Base-by-base conservation (phyloP, 805 yeast species). In the Monosporozyma unispora region DNA sequence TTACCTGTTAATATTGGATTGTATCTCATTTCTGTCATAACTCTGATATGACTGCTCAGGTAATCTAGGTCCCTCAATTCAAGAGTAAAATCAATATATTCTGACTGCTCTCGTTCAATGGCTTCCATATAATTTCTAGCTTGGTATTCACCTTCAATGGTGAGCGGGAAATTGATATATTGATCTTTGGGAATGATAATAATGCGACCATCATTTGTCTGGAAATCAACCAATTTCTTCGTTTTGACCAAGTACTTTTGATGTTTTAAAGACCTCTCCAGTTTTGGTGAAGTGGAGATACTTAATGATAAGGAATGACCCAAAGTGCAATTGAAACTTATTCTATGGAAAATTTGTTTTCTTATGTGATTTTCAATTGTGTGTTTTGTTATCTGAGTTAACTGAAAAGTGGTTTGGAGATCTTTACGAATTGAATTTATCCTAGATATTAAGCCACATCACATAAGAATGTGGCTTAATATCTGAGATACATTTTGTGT, bases 361-460 rank as follows among this genome's bases (percentile, higher is more conserved):
- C 55, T 50, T 14, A 52, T 27, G 2, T 57, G 57, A 46, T 57
- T 57, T 40, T 54, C 49, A 6, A 54, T 59, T 23, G 58, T 50
- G 46, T 58, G 60, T 49, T 61, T 62, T 39, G 67, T 59, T 33
- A 49, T 53, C 48, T 71, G 71, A 12, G 55, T 40, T 31, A 75
- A 67, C 25, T 63, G 57, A 56, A 69, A 75, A 67, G 75, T 75
- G 16, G 62, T 60, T 48, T 72, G 77, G 19, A 50, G 53, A 54
- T 77, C 79, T 54, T 76, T 66, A 47, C 73, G 70, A 43, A 74
- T 62, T 22, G 63, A 69, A 35, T 66, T 64, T 38, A 75, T 76
- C 16, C 54, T 50, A 54, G n/a, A n/a, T n/a, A n/a, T n/a, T n/a
- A n/a, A n/a, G 75, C 66, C 27, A 70, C 61, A 9, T 52, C 45